A percentile compares a stretch with the other conserved stretches of the same genome.
Conservation (phyloP, 192 early-diverging fungal genomes). For the Rhizophagus prolifer region DNA sequence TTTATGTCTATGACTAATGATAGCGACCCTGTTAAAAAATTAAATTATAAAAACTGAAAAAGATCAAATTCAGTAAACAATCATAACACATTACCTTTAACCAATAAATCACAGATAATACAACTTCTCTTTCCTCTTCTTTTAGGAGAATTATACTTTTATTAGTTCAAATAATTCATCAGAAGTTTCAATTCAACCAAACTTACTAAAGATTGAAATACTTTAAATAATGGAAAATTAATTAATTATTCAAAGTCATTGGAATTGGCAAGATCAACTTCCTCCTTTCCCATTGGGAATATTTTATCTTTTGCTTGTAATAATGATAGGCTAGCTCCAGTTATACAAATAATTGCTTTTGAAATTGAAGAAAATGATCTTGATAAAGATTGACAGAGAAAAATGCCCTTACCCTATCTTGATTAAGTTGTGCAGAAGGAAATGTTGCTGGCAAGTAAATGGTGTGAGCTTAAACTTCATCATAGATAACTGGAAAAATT, state of each 20-base stretch:
- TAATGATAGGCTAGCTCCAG: background rate
- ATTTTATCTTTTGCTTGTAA: background rate
- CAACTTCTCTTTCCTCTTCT: background rate
- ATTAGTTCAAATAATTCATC: background rate
- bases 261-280: background rate
- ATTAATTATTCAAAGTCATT: background rate
- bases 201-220: slow-evolving; percentile 16
- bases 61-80: background rate
- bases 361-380: background rate
- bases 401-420: background rate
- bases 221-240: slow-evolving; percentile 12
- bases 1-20: background rate
- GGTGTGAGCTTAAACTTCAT: background rate
- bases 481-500: background rate
- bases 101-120: background rate
- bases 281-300: background rate
- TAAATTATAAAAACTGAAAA: slow-evolving; percentile 1
- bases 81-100: slow-evolving; percentile 2
- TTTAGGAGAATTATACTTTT: background rate
- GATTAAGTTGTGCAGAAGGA: background rate
- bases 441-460: background rate
- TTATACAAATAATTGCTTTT: background rate
- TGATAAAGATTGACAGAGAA: background rate
- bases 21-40: background rate
- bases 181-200: slow-evolving; percentile 17